Evolutionary conservation across 169 alveolate species (phyloP).

Genomic region (Eimeria sp.): DNA sequence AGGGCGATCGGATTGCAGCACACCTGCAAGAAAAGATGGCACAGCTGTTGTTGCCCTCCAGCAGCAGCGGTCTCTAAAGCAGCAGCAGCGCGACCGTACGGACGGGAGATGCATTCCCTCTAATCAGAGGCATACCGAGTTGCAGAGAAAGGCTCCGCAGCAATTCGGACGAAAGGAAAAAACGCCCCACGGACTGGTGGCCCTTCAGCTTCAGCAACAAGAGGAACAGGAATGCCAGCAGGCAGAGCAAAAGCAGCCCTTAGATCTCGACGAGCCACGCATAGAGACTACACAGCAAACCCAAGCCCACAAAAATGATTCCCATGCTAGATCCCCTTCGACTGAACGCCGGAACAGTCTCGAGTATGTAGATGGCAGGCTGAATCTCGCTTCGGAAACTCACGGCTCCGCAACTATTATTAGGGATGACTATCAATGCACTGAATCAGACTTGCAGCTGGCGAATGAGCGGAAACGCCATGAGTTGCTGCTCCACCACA

Average conservation of each 20-base stretch:
- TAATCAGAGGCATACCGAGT: neutral
- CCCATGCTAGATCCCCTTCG: neutral
- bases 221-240: neutral
- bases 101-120: neutral
- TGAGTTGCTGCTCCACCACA: constrained; percentile 18
- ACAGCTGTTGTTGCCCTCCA: neutral
- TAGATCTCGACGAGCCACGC: neutral
- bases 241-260: neutral
- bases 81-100: neutral
- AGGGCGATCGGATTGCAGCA: neutral
- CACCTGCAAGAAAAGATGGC: neutral
- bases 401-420: neutral
- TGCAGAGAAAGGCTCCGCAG: neutral
- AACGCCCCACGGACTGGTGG: constrained; percentile 22
- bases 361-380: neutral
- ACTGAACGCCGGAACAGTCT: neutral
- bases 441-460: neutral
- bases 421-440: neutral
- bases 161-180: neutral
- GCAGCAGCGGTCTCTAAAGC: neutral
- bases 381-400: neutral
- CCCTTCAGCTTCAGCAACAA: neutral
- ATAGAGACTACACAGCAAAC: neutral
- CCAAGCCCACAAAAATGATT: neutral
- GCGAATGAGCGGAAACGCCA: neutral